Evolutionary conservation across 306 rosid species (phyloP).

Genomic region (Quercus glauca): DNA sequence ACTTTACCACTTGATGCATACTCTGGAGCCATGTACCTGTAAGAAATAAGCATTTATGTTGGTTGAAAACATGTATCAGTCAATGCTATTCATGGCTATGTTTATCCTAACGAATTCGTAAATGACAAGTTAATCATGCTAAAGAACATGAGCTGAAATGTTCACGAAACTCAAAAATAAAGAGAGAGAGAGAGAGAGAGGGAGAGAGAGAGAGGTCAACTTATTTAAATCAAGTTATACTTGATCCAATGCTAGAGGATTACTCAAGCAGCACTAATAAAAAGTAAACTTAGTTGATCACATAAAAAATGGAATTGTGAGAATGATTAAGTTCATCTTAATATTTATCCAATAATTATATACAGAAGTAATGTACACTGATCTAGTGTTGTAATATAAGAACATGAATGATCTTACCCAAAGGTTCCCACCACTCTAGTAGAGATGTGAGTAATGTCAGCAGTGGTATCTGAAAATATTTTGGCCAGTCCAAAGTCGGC

Average conservation of each 20-base stretch:
- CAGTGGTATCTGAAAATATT: slow-evolving; percentile 28
- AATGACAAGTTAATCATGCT: background rate
- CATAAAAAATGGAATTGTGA: no score
- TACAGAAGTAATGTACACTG: background rate
- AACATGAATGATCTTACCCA: slow-evolving; percentile 56
- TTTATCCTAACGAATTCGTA: background rate
- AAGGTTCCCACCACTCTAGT: slow-evolving; percentile 98
- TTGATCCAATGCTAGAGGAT: no score
- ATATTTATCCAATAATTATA: background rate
- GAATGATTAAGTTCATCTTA: background rate
- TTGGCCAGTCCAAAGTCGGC: slow-evolving; percentile 43
- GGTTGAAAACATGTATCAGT: slow-evolving; percentile 6
- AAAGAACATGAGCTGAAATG: background rate
- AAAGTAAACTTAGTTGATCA: no score
- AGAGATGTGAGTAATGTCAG: slow-evolving; percentile 65
- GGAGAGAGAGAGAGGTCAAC: background rate
- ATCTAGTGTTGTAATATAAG: background rate
- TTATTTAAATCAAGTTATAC: background rate
- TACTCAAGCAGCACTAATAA: no score
- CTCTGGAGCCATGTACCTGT: slow-evolving; percentile 96
- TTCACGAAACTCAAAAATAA: background rate
- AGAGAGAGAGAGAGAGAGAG: background rate
- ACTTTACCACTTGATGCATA: slow-evolving; percentile 95
- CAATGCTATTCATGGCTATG: background rate
- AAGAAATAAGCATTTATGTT: slow-evolving; percentile 18